Percentiles rank a stretch among this genome's conserved stretches.
Conservation (phyloP, 495 filamentous ascomycete genomes). For the Melanomma pulvis-pyrius region DNA sequence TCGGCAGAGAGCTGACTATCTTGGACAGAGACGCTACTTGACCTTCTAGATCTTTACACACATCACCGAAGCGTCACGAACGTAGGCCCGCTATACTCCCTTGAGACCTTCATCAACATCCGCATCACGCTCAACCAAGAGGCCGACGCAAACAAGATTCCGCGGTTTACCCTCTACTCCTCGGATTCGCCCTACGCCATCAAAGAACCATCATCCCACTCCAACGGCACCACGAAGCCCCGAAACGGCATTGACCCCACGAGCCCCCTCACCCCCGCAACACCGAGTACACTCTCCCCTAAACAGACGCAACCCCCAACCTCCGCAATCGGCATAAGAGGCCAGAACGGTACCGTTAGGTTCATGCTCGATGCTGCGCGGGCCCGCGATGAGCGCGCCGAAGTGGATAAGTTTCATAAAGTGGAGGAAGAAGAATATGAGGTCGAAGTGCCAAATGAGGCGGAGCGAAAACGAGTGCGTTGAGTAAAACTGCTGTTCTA, state of each 20-base stretch:
- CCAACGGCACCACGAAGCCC: conserved; percentile 43
- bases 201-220: background rate
- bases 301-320: conserved; percentile 32
- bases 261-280: conserved; percentile 40
- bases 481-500: conserved; percentile 3
- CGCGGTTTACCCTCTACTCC: conserved; percentile 53
- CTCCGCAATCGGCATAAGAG: conserved; percentile 54
- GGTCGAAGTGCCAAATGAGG: conserved; percentile 49
- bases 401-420: conserved; percentile 68
- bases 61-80: conserved; percentile 73
- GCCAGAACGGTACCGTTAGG: conserved; percentile 75
- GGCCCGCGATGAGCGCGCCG: conserved; percentile 69
- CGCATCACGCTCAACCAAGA: conserved; percentile 86
- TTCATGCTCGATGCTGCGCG: conserved; percentile 86
- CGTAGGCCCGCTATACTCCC: conserved; percentile 68
- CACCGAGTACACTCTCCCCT: conserved; percentile 31
- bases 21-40: conserved; percentile 73
- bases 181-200: conserved; percentile 21
- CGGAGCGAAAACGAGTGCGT: conserved; percentile 13
- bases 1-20: background rate
- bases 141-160: conserved; percentile 56
- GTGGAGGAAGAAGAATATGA: conserved; percentile 80
- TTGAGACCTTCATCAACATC: conserved; percentile 77
- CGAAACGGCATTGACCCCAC: conserved; percentile 38
- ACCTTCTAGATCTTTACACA: conserved; percentile 84